Evolutionary conservation across 345 rosid genomes (phyloP).

Genomic region (Mangifera indica): DNA sequence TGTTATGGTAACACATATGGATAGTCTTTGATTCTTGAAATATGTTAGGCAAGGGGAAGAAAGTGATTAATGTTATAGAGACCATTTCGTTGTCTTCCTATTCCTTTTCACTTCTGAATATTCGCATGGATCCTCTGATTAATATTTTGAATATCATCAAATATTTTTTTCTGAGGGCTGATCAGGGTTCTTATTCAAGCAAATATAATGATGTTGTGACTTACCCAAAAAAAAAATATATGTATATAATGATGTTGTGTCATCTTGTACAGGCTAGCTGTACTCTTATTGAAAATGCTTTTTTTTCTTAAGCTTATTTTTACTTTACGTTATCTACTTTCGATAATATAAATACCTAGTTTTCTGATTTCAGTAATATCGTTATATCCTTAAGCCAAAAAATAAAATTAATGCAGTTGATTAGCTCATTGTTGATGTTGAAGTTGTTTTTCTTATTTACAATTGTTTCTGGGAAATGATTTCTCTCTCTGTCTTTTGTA

Average conservation of each 20-base stretch:
- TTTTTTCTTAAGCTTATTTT: neutral
- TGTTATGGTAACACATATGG: neutral
- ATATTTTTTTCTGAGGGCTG: neutral
- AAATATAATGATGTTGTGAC: neutral
- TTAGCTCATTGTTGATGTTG: neutral
- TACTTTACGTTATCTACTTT: neutral
- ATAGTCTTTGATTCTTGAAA: too few species aligned
- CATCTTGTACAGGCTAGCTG: neutral
- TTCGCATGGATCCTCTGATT: neutral
- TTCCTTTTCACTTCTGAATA: neutral
- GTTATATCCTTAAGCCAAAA: too few species aligned
- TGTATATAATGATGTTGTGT: too few species aligned
- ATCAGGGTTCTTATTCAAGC: neutral
- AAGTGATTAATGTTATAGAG: neutral
- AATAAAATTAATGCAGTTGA: neutral
- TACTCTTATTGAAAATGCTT: neutral
- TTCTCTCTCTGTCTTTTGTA: conserved; percentile 19
- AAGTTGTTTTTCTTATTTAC: too few species aligned
- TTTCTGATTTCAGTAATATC: neutral
- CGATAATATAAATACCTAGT: neutral
- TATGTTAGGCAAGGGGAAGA: neutral
- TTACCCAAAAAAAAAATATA: too few species aligned
- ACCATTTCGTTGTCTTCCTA: neutral
- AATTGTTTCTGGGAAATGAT: neutral
- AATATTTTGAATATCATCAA: neutral